Evolutionary conservation across 1,284 basidiomycete species (phyloP).

Genomic region (Albatrellus sp.): DNA sequence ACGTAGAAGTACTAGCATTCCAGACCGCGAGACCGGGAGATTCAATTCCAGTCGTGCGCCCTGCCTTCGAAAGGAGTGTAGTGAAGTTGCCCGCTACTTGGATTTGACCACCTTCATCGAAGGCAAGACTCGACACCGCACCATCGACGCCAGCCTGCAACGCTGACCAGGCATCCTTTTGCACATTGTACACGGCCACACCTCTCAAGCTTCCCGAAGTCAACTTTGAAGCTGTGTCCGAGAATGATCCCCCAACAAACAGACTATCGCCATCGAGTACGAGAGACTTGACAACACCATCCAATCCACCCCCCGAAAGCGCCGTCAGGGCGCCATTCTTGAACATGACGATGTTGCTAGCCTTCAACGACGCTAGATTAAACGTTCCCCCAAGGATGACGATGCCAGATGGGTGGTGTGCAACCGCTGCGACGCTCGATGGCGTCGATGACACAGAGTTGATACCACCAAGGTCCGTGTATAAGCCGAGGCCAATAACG

Average conservation of each 20-base stretch:
- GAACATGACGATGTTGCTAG: constrained; percentile 67
- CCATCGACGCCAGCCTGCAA: constrained; percentile 75
- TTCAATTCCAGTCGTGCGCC: constrained; percentile 21
- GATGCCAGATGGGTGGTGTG: constrained; percentile 47
- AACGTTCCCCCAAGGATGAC: constrained; percentile 78
- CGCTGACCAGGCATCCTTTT: constrained; percentile 54
- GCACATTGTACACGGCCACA: constrained; percentile 69
- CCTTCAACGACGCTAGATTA: constrained; percentile 40
- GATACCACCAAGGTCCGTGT: constrained; percentile 38
- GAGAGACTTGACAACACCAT: constrained; percentile 65
- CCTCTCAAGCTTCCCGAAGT: constrained; percentile 44
- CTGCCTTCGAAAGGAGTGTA: constrained; percentile 28
- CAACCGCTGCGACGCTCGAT: constrained; percentile 41
- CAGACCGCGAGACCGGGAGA: constrained; percentile 70
- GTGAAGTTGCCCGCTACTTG: constrained; percentile 74
- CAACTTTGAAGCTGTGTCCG: constrained; percentile 45
- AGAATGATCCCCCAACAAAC: constrained; percentile 82
- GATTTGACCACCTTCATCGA: constrained; percentile 35
- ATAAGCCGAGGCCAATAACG: constrained; percentile 44
- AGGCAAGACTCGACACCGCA: constrained; percentile 46
- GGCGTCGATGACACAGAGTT: constrained; percentile 20
- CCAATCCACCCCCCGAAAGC: constrained; percentile 53
- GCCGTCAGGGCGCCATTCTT: constrained; percentile 44
- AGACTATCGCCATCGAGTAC: constrained; percentile 47
- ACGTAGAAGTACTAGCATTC: constrained; percentile 50